These are phyloP conservation scores for Akanthomyces lecanii DNA, from an alignment of 2,329 filamentous ascomycete species.

Conservation along the genomic window DNA sequence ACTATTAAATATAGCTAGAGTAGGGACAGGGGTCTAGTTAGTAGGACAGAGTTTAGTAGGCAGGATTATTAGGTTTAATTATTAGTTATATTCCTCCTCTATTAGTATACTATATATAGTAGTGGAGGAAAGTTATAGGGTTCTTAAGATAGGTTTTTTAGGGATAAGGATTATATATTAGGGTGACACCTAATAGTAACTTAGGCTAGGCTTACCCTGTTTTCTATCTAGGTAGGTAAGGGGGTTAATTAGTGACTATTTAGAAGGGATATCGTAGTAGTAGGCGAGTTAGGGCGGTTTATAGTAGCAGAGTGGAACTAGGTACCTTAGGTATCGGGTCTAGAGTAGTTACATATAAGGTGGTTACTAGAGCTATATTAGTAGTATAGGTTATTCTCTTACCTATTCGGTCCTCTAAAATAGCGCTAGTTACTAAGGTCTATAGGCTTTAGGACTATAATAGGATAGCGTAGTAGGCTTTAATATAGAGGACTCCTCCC, in stretches of 20 bases:
- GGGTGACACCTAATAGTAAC: not conserved
- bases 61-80: too few relatives aligned
- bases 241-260: not conserved
- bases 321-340: not conserved
- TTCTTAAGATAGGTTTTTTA: not conserved
- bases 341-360: not conserved
- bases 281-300: not conserved
- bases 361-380: not conserved
- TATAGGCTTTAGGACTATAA: not conserved
- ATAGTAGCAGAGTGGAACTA: not conserved
- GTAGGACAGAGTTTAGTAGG: not conserved
- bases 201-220: conserved; percentile 1
- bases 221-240: too few relatives aligned
- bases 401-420: not conserved
- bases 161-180: not conserved
- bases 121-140: not conserved
- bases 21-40: not conserved
- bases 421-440: not conserved
- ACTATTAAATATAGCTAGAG: not conserved
- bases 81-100: not conserved
- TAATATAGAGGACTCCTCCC: not conserved
- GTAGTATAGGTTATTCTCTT: not conserved
- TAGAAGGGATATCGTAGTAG: not conserved
- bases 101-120: not conserved
- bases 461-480: not conserved